Evolutionary conservation across 768 basidiomycete genomes (phyloP).

Genomic region (Boletus tomentosulus): DNA sequence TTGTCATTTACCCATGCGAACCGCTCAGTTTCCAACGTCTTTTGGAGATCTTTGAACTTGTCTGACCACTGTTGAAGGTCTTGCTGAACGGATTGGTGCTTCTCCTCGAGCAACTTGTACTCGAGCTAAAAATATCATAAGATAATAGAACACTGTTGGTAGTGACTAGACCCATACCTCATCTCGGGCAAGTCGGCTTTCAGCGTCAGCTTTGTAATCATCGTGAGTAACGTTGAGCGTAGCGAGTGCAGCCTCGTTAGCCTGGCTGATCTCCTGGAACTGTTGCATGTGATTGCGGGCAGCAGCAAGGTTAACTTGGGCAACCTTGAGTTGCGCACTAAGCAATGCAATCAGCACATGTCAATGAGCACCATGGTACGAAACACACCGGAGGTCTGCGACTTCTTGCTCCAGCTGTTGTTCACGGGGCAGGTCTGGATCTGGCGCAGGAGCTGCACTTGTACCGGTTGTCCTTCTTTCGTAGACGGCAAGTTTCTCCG

Average conservation of each 20-base stretch:
- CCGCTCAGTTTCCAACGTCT: slow-evolving; percentile 65
- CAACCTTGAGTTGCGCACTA: slow-evolving; percentile 72
- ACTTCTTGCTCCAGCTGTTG: slow-evolving; percentile 82
- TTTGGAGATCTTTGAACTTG: slow-evolving; percentile 57
- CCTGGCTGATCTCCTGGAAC: slow-evolving; percentile 81
- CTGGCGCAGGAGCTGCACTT: slow-evolving; percentile 30
- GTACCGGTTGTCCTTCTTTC: slow-evolving; percentile 53
- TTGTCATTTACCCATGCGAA: slow-evolving; percentile 72
- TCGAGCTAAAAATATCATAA: slow-evolving; percentile 47
- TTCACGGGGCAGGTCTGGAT: slow-evolving; percentile 56
- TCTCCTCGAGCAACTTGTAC: slow-evolving; percentile 57
- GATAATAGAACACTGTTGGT: neutral
- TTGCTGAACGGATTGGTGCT: slow-evolving; percentile 48
- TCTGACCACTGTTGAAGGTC: slow-evolving; percentile 48
- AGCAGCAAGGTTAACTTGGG: slow-evolving; percentile 70
- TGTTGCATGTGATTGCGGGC: slow-evolving; percentile 75
- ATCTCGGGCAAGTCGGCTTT: slow-evolving; percentile 59
- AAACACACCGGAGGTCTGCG: slow-evolving; percentile 71
- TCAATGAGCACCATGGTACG: neutral
- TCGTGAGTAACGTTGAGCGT: slow-evolving; percentile 71
- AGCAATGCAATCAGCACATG: neutral
- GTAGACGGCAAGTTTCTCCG: slow-evolving; percentile 84
- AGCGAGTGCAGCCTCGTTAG: slow-evolving; percentile 72
- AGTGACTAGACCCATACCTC: slow-evolving; percentile 45
- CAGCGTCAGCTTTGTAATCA: slow-evolving; percentile 71